Evolutionary conservation across 179 eudicot genomes (phyloP), one percentile per base, ranked within the genome.

Genomic region (Spergularia azorica): DNA sequence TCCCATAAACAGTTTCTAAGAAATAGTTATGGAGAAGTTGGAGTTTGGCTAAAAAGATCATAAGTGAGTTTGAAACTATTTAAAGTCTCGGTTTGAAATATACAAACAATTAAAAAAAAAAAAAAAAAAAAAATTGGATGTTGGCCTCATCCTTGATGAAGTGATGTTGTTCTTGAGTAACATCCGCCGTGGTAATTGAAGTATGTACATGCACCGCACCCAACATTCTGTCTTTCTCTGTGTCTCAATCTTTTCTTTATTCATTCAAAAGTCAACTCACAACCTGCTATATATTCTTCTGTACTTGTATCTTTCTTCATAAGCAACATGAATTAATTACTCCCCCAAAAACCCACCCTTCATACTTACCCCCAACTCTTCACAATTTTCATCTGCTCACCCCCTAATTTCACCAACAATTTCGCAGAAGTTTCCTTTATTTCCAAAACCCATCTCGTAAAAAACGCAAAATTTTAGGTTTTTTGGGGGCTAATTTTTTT

Each of bases 191-290:
- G 56, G 26, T 2, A 6, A 17, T 63, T 63, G 46, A 14, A 63
- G 36, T 18, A 0, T 38, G 69, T 41, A 65, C 39, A 15, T 38
- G 32, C 72, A 68, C 58, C 60, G 73, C 43, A 70, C 62, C 43
- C 62, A 70, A 70, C 73, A 70, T 70, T 70, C 73, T 54, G 61
- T 70, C 26, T 54, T 13, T 32, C 48, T 43, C 48, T 14, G 0
- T 21, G 12, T 70, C 61, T 70, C 73, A 12, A 26, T 20, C 48
- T 43, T 60, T 17, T 51, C 61, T 64, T 64, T 62, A 8, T 20
- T 21, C 4, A 21, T 1, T n/a, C 9, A 6, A 16, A 58, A 58
- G 62, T 58, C 62, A 58, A 58, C 62, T 58, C 21, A 16, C 21
- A 3, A 58, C 21, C 21, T 58, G 8, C 62, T n/a, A 58, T 18